A percentile compares a stretch with the other conserved stretches of the same genome.
phyloP scores from a whole-genome alignment of 108 stramenopile species.

The Cyclostephanos tholiformis region DNA sequence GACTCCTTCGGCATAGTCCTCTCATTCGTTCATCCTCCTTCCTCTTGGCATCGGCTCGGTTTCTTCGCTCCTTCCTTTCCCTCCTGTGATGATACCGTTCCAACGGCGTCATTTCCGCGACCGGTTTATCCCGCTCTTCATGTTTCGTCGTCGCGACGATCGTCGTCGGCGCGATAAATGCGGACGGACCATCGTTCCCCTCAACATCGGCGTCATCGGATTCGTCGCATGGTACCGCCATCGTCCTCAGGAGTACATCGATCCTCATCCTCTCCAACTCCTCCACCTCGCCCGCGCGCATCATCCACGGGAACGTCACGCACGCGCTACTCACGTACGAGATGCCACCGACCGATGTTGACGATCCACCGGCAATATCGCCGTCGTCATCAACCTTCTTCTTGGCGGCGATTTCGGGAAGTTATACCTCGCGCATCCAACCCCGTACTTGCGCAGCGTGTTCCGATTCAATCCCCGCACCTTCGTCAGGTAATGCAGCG shows the following conservation, averaged over 20 bases:
- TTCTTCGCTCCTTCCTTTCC: conserved; percentile 11
- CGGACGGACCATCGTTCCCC: not conserved
- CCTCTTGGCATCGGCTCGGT: not conserved
- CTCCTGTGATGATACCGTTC: conserved; percentile 27
- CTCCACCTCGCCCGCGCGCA: conserved; percentile 63
- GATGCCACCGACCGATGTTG: not conserved
- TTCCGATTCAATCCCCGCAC: conserved; percentile 61
- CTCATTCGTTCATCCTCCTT: not conserved
- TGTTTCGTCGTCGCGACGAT: not conserved
- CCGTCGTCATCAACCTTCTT: conserved; percentile 22
- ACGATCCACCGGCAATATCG: not conserved
- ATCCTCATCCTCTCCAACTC: conserved; percentile 60
- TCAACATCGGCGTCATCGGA: not conserved
- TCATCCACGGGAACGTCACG: conserved; percentile 94
- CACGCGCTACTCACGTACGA: conserved; percentile 63
- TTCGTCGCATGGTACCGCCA: not conserved
- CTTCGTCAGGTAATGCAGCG: conserved; percentile 62
- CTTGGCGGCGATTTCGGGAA: conserved; percentile 41
- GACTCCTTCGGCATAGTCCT: not conserved
- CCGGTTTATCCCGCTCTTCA: conserved; percentile 2
- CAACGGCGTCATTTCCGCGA: conserved; percentile 41
- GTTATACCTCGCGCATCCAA: conserved; percentile 79
- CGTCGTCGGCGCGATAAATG: not conserved
- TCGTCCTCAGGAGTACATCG: conserved; percentile 36
- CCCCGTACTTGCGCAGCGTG: conserved; percentile 89